Percentiles rank a stretch among this genome's conserved stretches.
These are phyloP conservation scores for Kazachstania sp. DNA, from an alignment of 1,139 yeast species.

Conservation along the genomic window DNA sequence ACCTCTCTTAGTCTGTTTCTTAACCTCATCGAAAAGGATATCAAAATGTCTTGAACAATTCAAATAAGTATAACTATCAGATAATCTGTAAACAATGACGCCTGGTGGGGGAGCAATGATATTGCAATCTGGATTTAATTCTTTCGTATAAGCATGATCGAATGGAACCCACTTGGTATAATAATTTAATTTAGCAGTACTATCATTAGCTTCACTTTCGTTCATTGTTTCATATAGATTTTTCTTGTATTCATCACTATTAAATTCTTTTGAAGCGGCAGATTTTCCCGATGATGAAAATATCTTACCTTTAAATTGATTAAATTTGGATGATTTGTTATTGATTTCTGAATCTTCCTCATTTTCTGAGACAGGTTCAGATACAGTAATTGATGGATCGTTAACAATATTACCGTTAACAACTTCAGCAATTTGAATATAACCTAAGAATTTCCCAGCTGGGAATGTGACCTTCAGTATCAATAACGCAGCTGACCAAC, in stretches of 20 bases:
- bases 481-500: slow-evolving; percentile 70
- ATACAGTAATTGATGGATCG: slow-evolving; percentile 3
- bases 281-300: slow-evolving; percentile 8
- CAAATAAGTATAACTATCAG: slow-evolving; percentile 74
- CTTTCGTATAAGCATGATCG: slow-evolving; percentile 36
- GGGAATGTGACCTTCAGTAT: slow-evolving; percentile 74
- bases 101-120: slow-evolving; percentile 85
- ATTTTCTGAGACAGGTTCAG: not conserved
- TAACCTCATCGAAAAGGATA: slow-evolving; percentile 58
- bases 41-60: slow-evolving; percentile 73
- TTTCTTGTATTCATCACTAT: slow-evolving; percentile 1
- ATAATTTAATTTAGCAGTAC: slow-evolving; percentile 33
- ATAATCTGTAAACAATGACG: slow-evolving; percentile 73
- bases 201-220: not conserved
- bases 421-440: slow-evolving; percentile 62
- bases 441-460: slow-evolving; percentile 73
- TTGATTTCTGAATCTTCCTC: slow-evolving; percentile 1
- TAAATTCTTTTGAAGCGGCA: slow-evolving; percentile 2
- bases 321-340: not conserved
- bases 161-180: slow-evolving; percentile 80
- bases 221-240: not conserved
- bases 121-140: slow-evolving; percentile 48
- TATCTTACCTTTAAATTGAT: not conserved
- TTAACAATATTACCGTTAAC: slow-evolving; percentile 43
- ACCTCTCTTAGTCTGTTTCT: slow-evolving; percentile 54